phyloP scores from a whole-genome alignment of 148 eudicot genomes.

The Pharnaceum exiguum region DNA sequence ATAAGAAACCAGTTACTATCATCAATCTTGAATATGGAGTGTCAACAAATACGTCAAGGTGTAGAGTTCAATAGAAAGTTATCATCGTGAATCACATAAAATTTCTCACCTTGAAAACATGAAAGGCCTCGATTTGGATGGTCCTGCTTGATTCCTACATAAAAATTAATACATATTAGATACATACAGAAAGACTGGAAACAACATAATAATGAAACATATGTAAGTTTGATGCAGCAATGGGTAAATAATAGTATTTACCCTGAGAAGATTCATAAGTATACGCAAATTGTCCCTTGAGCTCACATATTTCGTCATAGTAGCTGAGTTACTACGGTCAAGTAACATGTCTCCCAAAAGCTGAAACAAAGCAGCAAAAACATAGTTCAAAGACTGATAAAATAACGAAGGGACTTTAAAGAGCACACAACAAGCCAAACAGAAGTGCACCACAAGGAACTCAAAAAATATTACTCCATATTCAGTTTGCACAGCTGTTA shows the following conservation, averaged over 20 bases:
- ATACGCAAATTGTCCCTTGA: slow-evolving; percentile 70
- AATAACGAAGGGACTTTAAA: too few species aligned
- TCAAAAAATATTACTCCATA: neutral
- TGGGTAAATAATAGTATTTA: slow-evolving; percentile 17
- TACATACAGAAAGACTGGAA: neutral
- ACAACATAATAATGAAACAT: neutral
- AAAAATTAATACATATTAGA: too few species aligned
- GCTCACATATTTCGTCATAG: slow-evolving; percentile 76
- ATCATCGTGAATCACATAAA: neutral
- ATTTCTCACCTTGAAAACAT: slow-evolving; percentile 43
- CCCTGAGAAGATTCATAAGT: slow-evolving; percentile 80
- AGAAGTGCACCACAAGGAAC: neutral
- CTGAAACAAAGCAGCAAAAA: slow-evolving; percentile 35
- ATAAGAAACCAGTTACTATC: too few species aligned
- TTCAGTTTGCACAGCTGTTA: too few species aligned
- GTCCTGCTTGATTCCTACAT: slow-evolving; percentile 46
- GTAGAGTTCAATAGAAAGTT: neutral
- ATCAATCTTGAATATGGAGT: neutral
- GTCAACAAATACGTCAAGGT: neutral
- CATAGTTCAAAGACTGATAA: too few species aligned
- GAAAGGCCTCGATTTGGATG: slow-evolving; percentile 44
- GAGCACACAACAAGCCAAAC: neutral
- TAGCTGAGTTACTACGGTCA: slow-evolving; percentile 72
- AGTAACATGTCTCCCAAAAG: slow-evolving; percentile 79
- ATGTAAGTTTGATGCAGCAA: neutral